These are phyloP conservation scores for Maudiozyma serrabonitensis DNA, from an alignment of 805 yeast genomes.

Conservation along the genomic window DNA sequence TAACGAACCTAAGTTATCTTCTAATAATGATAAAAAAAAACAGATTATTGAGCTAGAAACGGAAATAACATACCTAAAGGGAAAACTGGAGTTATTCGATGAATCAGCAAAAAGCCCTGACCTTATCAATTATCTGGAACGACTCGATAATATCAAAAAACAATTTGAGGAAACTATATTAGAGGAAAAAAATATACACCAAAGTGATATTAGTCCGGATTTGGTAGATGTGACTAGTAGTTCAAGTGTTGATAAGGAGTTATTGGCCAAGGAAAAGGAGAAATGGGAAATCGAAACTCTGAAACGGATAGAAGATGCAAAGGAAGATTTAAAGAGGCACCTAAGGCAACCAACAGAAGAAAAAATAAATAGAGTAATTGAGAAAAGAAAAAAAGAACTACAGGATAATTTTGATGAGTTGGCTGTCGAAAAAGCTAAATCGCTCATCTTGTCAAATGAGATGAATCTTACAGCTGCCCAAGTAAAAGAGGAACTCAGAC, in stretches of 20 bases:
- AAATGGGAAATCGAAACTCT: constrained; percentile 25
- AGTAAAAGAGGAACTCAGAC: constrained; percentile 3
- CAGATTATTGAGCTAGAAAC: not conserved
- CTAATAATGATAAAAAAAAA: not conserved
- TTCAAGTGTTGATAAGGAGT: not conserved
- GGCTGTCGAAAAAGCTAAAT: constrained; percentile 9
- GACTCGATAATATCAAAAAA: constrained; percentile 16
- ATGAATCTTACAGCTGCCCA: constrained; percentile 5
- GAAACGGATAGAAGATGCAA: constrained; percentile 32
- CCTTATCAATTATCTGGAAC: not conserved
- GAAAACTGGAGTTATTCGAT: constrained; percentile 10
- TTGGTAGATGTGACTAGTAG: too few species aligned
- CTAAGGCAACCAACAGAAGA: constrained; percentile 40
- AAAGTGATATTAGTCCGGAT: too few species aligned
- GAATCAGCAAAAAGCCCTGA: not conserved
- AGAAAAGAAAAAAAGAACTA: constrained; percentile 28
- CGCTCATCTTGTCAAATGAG: constrained; percentile 4
- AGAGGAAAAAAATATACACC: too few species aligned
- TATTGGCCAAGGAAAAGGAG: constrained; percentile 11
- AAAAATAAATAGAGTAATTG: constrained; percentile 49
- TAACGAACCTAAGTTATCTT: not conserved
- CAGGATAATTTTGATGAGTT: constrained; percentile 18
- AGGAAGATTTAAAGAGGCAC: constrained; percentile 39
- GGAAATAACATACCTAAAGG: constrained; percentile 16
- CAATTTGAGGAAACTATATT: constrained; percentile 17